These are phyloP conservation scores for Myxozyma neotropica DNA, from an alignment of 805 yeast genomes.

Conservation along the genomic window DNA sequence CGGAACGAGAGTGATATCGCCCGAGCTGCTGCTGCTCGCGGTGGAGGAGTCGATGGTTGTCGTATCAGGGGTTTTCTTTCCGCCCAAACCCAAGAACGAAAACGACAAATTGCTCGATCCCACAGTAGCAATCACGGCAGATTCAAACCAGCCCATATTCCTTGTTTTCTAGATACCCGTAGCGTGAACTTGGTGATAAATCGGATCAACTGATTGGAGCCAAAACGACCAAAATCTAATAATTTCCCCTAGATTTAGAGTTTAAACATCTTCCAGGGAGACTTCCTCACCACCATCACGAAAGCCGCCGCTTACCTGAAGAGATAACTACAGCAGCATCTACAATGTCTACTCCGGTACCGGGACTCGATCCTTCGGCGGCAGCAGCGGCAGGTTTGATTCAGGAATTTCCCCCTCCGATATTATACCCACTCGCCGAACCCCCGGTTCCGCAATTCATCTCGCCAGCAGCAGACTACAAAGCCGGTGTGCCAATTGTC, in stretches of 20 bases:
- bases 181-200: not conserved
- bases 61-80: constrained; percentile 7
- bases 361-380: not conserved
- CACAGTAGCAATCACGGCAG: constrained; percentile 2
- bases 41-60: not conserved
- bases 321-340: too few species aligned
- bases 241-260: not conserved
- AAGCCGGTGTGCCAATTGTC: constrained; percentile 71
- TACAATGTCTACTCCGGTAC: not conserved
- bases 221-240: not conserved
- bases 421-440: constrained; percentile 40
- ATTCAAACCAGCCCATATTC: constrained; percentile 20
- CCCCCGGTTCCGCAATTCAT: constrained; percentile 38
- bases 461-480: constrained; percentile 54
- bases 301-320: not conserved
- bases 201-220: not conserved
- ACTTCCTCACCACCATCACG: not conserved
- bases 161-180: not conserved
- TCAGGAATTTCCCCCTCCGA: constrained; percentile 24
- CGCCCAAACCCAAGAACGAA: constrained; percentile 26
- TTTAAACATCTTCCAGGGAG: not conserved
- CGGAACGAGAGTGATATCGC: not conserved
- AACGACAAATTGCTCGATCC: constrained; percentile 7
- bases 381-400: constrained; percentile 9
- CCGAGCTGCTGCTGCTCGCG: not conserved